Conservation (phyloP, 2,329 filamentous ascomycete species). For the Helotiales sp. region DNA sequence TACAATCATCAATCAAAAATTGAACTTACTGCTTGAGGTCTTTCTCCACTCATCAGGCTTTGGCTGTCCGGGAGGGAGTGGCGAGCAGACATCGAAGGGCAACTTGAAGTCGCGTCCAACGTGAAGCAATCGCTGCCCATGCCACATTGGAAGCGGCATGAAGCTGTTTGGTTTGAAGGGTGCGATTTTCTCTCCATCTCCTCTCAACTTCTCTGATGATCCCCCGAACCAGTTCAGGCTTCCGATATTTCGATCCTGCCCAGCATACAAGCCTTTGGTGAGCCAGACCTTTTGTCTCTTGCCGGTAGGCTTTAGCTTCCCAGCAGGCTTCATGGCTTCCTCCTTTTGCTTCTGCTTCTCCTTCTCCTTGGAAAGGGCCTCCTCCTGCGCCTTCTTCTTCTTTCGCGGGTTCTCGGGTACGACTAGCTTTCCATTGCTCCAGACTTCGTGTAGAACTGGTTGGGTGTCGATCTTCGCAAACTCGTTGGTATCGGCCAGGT, state of each 20-base stretch:
- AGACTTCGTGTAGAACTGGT: slow-evolving; percentile 62
- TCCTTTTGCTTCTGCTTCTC: slow-evolving; percentile 5
- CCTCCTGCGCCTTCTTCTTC: slow-evolving; percentile 45
- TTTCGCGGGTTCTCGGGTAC: slow-evolving; percentile 45
- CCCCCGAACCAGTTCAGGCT: slow-evolving; percentile 38
- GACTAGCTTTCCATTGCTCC: slow-evolving; percentile 69
- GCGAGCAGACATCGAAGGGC: slow-evolving; percentile 88
- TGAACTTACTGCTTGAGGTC: slow-evolving; percentile 80
- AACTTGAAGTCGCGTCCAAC: slow-evolving; percentile 82
- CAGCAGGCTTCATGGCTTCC: slow-evolving; percentile 24
- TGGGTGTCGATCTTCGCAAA: slow-evolving; percentile 62
- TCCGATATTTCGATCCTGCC: slow-evolving; percentile 60
- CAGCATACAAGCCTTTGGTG: slow-evolving; percentile 82
- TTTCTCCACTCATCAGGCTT: slow-evolving; percentile 94
- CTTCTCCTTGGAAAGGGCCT: slow-evolving; percentile 25
- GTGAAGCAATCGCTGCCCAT: slow-evolving; percentile 72
- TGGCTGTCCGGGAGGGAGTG: slow-evolving; percentile 81
- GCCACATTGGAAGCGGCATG: slow-evolving; percentile 80
- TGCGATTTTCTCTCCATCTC: slow-evolving; percentile 55
- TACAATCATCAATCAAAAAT: background rate
- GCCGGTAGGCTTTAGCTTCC: slow-evolving; percentile 24
- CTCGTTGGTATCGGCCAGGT: slow-evolving; percentile 67
- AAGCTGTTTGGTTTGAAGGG: slow-evolving; percentile 57
- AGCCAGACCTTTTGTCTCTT: slow-evolving; percentile 60
- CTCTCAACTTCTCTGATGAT: slow-evolving; percentile 51